Percentiles rank a stretch among this genome's conserved stretches.
Conservation (phyloP, 108 stramenopile species). For the Cyclotella atomus region DNA sequence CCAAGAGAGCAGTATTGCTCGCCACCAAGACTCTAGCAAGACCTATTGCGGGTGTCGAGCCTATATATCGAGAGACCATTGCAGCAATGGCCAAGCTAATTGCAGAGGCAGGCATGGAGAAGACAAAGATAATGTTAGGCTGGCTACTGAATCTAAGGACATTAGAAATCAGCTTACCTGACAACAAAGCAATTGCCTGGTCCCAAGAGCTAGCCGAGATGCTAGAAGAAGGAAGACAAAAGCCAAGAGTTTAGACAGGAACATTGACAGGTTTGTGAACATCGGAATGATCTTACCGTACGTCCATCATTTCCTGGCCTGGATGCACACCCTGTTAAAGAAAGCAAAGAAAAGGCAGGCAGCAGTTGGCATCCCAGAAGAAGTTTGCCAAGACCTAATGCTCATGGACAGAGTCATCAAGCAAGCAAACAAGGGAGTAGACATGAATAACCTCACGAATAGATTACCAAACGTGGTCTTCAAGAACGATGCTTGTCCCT, state of each 20-base stretch:
- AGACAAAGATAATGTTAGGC: conserved; percentile 32
- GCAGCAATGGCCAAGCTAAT: conserved; percentile 18
- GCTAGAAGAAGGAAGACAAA: not conserved
- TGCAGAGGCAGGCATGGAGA: conserved; percentile 11
- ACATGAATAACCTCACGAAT: conserved; percentile 8
- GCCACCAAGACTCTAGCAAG: conserved; percentile 2
- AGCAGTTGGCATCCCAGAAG: not conserved
- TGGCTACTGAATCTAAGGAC: conserved; percentile 18
- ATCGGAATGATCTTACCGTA: conserved; percentile 5
- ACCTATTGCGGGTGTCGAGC: not conserved
- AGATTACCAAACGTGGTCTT: not conserved
- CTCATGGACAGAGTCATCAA: not conserved
- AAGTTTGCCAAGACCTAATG: not conserved
- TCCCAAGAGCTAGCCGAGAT: not conserved
- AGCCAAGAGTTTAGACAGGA: conserved; percentile 12
- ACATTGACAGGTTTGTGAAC: conserved; percentile 21
- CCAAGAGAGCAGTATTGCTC: conserved; percentile 8
- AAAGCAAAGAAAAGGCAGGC: not conserved
- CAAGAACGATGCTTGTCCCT: conserved; percentile 20
- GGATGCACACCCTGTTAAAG: not conserved
- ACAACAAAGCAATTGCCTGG: conserved; percentile 35
- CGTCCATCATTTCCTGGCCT: not conserved
- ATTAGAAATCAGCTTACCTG: conserved; percentile 12
- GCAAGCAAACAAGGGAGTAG: not conserved
- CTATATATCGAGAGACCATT: conserved; percentile 22